A percentile compares a stretch with the other conserved stretches of the same genome.
Conservation (phyloP, 2,329 filamentous ascomycete species). For the Lachnellula willkommii region DNA sequence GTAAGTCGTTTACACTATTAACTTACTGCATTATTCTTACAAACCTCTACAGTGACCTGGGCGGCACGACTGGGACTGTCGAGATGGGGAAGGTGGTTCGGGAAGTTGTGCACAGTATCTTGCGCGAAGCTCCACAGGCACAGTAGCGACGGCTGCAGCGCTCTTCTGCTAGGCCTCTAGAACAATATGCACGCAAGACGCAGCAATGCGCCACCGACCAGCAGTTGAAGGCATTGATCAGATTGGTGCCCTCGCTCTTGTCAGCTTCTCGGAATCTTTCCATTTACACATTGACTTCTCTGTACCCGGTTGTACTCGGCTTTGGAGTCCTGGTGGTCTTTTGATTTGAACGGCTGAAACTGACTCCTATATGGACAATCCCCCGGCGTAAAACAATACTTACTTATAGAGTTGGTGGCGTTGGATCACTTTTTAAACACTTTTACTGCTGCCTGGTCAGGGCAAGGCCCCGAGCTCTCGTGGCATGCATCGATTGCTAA, state of each 20-base stretch:
- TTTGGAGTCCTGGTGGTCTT: neutral
- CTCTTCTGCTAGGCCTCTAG: neutral
- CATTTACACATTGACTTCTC: neutral
- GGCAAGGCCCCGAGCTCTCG: too few relatives aligned
- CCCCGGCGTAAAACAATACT: too few relatives aligned
- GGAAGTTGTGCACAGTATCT: slow-evolving; percentile 61
- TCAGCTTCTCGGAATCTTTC: neutral
- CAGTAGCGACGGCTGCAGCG: neutral
- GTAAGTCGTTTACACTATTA: neutral
- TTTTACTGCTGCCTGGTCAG: too few relatives aligned
- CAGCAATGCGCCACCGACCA: neutral
- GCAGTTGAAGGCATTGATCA: neutral
- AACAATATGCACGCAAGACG: neutral
- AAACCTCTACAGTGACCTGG: neutral
- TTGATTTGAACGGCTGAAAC: too few relatives aligned
- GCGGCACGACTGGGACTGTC: slow-evolving; percentile 51
- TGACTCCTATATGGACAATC: too few relatives aligned
- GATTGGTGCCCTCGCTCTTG: neutral
- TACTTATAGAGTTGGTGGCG: too few relatives aligned
- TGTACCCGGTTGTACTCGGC: neutral
- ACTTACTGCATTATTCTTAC: neutral
- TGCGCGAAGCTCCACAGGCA: slow-evolving; percentile 31
- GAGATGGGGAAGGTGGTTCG: slow-evolving; percentile 75
- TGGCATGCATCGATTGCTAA: too few relatives aligned
- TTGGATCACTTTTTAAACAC: too few relatives aligned